Percentiles rank a stretch among this genome's conserved stretches.
phyloP scores from a whole-genome alignment of 345 rosid genomes.

The Citrus reticulata region DNA sequence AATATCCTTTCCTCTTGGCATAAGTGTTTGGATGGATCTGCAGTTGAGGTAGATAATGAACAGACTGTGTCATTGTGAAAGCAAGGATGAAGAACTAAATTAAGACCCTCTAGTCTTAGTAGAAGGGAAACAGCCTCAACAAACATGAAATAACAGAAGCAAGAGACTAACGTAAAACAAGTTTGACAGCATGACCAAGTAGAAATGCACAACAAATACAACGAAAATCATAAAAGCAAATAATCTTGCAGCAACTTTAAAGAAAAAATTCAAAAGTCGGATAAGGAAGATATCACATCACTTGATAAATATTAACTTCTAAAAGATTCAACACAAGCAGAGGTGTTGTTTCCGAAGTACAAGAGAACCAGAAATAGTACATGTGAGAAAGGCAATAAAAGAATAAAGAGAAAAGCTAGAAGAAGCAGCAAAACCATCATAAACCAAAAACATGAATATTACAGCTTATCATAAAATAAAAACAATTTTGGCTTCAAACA shows the following conservation, averaged over 20 bases:
- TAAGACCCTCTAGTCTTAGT: background rate
- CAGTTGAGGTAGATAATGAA: background rate
- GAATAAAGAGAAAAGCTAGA: background rate
- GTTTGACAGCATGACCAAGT: background rate
- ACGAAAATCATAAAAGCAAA: background rate
- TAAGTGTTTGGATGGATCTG: slow-evolving; percentile 69
- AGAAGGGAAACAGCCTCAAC: background rate
- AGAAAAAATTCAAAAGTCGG: background rate
- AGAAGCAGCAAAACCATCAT: background rate
- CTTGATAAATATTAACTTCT: background rate
- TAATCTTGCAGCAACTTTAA: background rate
- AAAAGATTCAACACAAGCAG: background rate
- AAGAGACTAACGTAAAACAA: background rate
- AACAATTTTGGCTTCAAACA: background rate
- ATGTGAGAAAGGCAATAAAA: background rate
- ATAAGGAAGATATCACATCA: background rate
- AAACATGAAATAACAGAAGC: slow-evolving; percentile 1
- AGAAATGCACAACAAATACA: background rate
- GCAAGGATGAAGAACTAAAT: slow-evolving; percentile 9
- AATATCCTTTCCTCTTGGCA: slow-evolving; percentile 86
- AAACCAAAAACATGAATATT: background rate
- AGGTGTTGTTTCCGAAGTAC: background rate
- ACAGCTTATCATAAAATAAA: background rate
- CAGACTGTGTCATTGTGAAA: background rate
- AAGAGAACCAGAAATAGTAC: background rate